Evolutionary conservation across 1,284 basidiomycete genomes (phyloP).

Genomic region (Inonotus hispidus): DNA sequence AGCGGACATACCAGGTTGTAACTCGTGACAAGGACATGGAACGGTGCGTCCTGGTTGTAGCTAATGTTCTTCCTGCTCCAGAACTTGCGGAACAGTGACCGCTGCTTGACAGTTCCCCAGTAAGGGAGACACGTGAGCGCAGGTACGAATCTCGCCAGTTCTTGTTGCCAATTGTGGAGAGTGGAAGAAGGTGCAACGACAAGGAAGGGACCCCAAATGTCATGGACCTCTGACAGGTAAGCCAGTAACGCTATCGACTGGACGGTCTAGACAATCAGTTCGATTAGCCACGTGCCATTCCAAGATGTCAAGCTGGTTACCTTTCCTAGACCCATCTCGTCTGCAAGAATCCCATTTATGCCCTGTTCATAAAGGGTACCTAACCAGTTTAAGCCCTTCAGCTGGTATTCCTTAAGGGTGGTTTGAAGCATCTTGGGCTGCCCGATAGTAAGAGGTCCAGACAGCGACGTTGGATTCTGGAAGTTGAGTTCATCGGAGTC

Average conservation of each 20-base stretch:
- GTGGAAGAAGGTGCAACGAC: constrained; percentile 98
- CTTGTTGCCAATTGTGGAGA: constrained; percentile 99
- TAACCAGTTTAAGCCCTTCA: constrained; percentile 98
- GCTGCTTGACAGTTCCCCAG: constrained; percentile 98
- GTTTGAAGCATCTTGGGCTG: constrained; percentile 98
- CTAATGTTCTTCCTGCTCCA: constrained; percentile 99
- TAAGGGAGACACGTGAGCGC: constrained; percentile 93
- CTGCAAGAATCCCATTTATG: constrained; percentile 96
- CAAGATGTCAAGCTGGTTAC: constrained; percentile 32
- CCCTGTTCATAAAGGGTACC: constrained; percentile 98
- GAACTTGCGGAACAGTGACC: constrained; percentile 90
- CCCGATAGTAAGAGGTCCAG: constrained; percentile 77
- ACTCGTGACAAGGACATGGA: constrained; percentile 95
- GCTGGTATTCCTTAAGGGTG: constrained; percentile 96
- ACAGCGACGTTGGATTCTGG: constrained; percentile 96
- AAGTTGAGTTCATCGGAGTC: constrained; percentile 98
- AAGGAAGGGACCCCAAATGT: constrained; percentile 99
- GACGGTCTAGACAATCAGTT: constrained; percentile 65
- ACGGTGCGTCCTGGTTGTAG: constrained; percentile 93
- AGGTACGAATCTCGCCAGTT: constrained; percentile 94
- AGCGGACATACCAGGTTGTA: constrained; percentile 78
- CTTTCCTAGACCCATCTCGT: constrained; percentile 98
- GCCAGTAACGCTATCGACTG: constrained; percentile 97
- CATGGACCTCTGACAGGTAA: constrained; percentile 95
- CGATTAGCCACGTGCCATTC: constrained; percentile 5